phyloP scores from a whole-genome alignment of 1,284 basidiomycete species.

The Fomitopsis betulina region DNA sequence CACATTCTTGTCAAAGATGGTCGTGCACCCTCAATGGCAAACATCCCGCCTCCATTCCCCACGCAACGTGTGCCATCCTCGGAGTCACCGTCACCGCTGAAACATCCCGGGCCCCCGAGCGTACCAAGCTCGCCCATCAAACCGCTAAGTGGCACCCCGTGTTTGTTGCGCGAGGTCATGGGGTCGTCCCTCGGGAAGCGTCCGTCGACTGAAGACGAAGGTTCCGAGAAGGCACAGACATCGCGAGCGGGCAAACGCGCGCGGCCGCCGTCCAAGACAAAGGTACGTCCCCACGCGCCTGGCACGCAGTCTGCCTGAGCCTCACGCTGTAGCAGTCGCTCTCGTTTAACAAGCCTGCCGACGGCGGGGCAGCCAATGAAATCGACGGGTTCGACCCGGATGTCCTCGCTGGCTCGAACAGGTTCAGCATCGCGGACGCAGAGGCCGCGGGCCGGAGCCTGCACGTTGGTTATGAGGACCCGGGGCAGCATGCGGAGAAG shows the following conservation, averaged over 20 bases:
- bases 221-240: constrained; percentile 9
- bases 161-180: constrained; percentile 57
- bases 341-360: neutral
- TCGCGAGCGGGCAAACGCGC: constrained; percentile 35
- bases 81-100: constrained; percentile 40
- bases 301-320: too few relatives aligned
- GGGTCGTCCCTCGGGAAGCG: constrained; percentile 65
- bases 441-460: constrained; percentile 25
- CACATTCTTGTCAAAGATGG: constrained; percentile 5
- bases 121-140: constrained; percentile 21
- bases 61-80: constrained; percentile 52
- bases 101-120: constrained; percentile 26
- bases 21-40: constrained; percentile 3
- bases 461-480: constrained; percentile 65
- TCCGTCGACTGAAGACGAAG: constrained; percentile 35
- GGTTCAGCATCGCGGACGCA: neutral
- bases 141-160: constrained; percentile 39
- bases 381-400: neutral
- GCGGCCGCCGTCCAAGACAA: constrained; percentile 37
- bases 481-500: constrained; percentile 53
- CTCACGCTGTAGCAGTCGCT: neutral
- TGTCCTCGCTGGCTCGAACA: neutral
- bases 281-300: constrained; percentile 28
- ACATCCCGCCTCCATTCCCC: constrained; percentile 10
- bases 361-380: neutral